Base-by-base conservation (phyloP, 306 rosid genomes). In the Albizia julibrissin region DNA sequence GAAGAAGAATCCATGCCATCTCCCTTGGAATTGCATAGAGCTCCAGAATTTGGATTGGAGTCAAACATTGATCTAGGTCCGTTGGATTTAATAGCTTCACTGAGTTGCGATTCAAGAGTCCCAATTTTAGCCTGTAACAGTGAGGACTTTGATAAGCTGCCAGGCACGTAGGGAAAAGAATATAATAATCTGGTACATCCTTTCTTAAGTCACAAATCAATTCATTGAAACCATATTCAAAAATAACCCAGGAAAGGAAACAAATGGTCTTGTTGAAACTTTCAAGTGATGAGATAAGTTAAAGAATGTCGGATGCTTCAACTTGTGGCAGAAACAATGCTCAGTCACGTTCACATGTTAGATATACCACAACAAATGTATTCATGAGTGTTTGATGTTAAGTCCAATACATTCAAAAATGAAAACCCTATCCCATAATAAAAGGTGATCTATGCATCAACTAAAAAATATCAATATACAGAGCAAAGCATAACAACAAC, bases 91-190 rank as follows among this genome's bases (percentile, higher is more conserved):
- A 79, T 76, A 71, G 92, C 84, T 79, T 90, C 99, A 77, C 69
- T 89, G 81, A 92, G 88, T 79, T 91, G 89, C 52, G 90, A 84
- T 89, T 93, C 97, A 42, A 95, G 87, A 83, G 84, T 88, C 82
- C 64, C 89, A 34, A 95, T 87, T 85, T 93, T 88, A 59, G 69
- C 93, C 99, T 95, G 85, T 68, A 80, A 39, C 84, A 80, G 73
- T 73, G 78, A 82, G 74, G 65, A 49, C 70, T 67, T 61, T 50
- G 56, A 76, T 76, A 78, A 78, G 82, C 40, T 34, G 16, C 65
- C 82, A 82, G 75, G 56, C 66, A 42, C 34, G 74, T 26, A 18
- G 59, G 59, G 21, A 70, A 69, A 81, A 40, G 26, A 50, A 80
- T 68, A 8, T 49, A 52, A 34, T 62, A 39, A 69, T 62, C 56